These are phyloP conservation scores for Perkinsus chesapeaki DNA, from an alignment of 169 alveolate genomes.

Conservation along the genomic window DNA sequence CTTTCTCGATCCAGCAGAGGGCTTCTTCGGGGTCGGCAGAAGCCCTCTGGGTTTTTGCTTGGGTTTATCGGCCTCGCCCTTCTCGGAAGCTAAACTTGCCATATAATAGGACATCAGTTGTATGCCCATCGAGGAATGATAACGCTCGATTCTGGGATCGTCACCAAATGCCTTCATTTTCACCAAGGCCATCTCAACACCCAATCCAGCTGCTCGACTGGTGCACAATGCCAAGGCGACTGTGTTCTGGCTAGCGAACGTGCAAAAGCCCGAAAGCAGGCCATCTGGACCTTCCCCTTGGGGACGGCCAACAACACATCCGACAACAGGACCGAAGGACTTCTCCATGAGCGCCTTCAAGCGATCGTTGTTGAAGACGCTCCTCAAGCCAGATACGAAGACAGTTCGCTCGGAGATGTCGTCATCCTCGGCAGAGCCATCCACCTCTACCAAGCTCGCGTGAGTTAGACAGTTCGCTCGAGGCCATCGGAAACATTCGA, in stretches of 20 bases:
- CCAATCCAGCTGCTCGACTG: not conserved
- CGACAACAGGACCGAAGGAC: not conserved
- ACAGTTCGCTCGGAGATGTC: not conserved
- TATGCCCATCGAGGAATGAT: not conserved
- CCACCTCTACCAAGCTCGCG: not conserved
- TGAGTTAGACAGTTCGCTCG: not conserved
- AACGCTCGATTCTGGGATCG: not conserved
- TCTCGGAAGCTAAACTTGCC: not conserved
- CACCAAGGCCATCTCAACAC: not conserved
- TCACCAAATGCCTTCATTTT: not conserved
- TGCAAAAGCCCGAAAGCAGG: not conserved
- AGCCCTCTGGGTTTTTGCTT: not conserved
- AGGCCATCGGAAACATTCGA: not conserved
- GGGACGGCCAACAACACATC: not conserved
- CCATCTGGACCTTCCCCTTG: not conserved
- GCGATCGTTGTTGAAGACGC: not conserved
- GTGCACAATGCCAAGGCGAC: not conserved
- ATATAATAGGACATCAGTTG: not conserved
- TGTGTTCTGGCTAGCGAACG: not conserved
- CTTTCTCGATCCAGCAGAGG: not conserved
- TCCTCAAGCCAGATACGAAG: not conserved
- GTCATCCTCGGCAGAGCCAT: not conserved
- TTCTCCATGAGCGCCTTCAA: not conserved
- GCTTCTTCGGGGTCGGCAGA: not conserved
- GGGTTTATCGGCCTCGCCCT: not conserved